Evolutionary conservation across 345 rosid species (phyloP).

Genomic region (Eucalyptus globulus): DNA sequence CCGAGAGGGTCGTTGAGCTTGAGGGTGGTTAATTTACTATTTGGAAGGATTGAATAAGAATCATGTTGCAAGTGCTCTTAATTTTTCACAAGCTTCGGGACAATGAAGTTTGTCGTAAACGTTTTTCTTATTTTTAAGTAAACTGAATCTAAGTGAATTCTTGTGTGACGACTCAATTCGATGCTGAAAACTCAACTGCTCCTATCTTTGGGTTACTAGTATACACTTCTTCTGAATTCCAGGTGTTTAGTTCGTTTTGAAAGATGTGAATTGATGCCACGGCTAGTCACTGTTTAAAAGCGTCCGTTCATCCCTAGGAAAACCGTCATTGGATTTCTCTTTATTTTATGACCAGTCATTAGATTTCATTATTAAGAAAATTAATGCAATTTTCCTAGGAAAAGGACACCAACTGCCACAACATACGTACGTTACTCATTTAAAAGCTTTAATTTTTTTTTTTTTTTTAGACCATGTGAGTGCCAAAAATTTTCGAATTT

Average conservation of each 20-base stretch:
- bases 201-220: not conserved
- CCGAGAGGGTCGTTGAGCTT: slow-evolving; percentile 13
- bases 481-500: too few species aligned
- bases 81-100: not conserved
- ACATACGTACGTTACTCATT: fast-evolving
- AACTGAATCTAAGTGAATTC: not conserved
- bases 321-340: not conserved
- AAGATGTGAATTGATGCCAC: not conserved
- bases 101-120: not conserved
- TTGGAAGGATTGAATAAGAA: not conserved
- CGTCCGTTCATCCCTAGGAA: not conserved
- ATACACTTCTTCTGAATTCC: not conserved
- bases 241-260: not conserved
- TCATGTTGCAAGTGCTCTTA: not conserved
- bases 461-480: fast-evolving
- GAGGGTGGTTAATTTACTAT: not conserved
- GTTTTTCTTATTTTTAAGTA: not conserved
- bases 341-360: not conserved
- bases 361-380: not conserved
- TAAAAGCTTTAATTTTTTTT: too few species aligned
- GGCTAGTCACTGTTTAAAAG: not conserved
- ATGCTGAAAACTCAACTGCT: fast-evolving
- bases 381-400: not conserved
- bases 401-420: not conserved
- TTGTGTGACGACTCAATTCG: not conserved